Percentiles rank a stretch among this genome's conserved stretches.
Evolutionary conservation across 2,329 filamentous ascomycete genomes (phyloP).

Genomic region (Monosporascus sp.): DNA sequence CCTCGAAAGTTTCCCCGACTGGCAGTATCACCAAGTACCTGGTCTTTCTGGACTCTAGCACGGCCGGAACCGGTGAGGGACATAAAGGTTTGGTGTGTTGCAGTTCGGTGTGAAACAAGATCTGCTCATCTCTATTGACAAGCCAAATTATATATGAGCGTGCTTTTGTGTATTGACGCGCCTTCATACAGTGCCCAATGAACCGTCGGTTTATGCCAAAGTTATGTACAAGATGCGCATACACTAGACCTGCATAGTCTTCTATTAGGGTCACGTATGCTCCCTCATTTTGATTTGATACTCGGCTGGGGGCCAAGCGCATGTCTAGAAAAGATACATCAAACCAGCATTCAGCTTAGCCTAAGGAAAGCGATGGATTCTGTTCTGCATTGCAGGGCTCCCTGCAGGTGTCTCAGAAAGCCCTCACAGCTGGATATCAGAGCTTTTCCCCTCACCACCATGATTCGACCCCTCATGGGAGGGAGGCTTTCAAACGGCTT

Average conservation of each 20-base stretch:
- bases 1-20: too few relatives aligned
- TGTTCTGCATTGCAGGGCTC: background rate
- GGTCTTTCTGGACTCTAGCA: background rate
- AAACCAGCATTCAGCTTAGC: too few relatives aligned
- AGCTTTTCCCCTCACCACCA: background rate
- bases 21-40: too few relatives aligned
- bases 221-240: too few relatives aligned
- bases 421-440: background rate
- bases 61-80: background rate
- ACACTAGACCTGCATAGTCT: too few relatives aligned
- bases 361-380: background rate
- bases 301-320: too few relatives aligned
- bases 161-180: background rate
- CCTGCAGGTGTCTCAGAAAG: background rate
- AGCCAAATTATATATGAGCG: background rate
- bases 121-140: background rate
- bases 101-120: background rate
- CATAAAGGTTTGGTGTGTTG: background rate
- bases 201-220: too few relatives aligned
- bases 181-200: background rate
- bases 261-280: too few relatives aligned
- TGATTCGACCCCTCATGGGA: background rate
- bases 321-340: too few relatives aligned
- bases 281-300: too few relatives aligned
- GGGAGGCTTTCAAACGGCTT: background rate